Base-by-base conservation (phyloP, 768 basidiomycete species). In the Suillus subluteus region DNA sequence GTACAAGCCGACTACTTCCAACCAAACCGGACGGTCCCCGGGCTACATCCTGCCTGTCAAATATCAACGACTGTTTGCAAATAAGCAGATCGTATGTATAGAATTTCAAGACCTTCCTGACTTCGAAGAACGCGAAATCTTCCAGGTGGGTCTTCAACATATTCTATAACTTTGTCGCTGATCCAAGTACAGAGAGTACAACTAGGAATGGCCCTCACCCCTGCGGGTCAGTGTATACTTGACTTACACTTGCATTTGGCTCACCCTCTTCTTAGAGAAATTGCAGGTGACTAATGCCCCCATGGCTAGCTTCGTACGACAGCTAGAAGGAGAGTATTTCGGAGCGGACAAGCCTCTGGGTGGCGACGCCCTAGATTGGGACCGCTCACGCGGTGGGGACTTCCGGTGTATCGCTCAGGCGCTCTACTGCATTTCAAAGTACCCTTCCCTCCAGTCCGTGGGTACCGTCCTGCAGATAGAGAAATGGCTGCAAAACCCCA, bases 21-120 rank as follows among this genome's bases (percentile, higher is more conserved):
- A 63, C 35, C 68, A 72, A 11, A 43, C 54, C 5, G 59, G 56
- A 9, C 70, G 74, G 3, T 69, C 70, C 43, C 59, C 63, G 62
- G 76, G 77, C 9, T 76, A 75, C 40, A 64, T 84, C 1, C 79
- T 92, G 0, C 89, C 89, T 0, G 82, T 83, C 0, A 83, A 81
- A 62, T 88, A 87, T 70, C 82, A 79, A 64, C 86, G 83, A 16
- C 46, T 87, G 1, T 94, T 94, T 68, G 79, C 84, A 21, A 89
- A 87, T 70, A 94, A 94, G 74, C 90, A 91, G 68, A 83, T 95
- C 23, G 88, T 91, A 2, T 94, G 92, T 69, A 86, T 92, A n/a
- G 92, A 94, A 73, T 94, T 90, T 68, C 79, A 83, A 65, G 86
- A 87, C 52, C 80, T 91, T 9, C 78, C 79, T 0, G 87, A 87